Evolutionary conservation across 306 rosid species (phyloP), one percentile per base, ranked within the genome.

Genomic region (Prunus dulcis): DNA sequence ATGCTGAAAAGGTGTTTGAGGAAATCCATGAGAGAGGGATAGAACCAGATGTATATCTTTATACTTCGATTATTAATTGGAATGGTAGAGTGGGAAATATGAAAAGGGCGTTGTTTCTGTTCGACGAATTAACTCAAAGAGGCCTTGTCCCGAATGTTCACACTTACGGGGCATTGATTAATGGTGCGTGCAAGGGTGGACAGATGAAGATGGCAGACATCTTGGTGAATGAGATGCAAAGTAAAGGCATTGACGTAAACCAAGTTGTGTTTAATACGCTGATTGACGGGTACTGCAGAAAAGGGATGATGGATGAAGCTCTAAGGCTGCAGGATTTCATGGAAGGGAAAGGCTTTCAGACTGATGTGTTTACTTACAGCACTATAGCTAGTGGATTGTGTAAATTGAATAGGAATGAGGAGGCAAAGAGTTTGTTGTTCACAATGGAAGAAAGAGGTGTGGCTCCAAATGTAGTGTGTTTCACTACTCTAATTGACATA

Each of bases 241-340:
- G 71, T 57, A 84, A 88, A 63, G 93, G 96, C 10, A 15, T 86
- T 72, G 88, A 72, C 61, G 32, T 81, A 27, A 92, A 90, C 72
- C 74, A 50, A 61, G 84, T 94, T 9, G 87, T 91, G 71, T 85
- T 81, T 69, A 89, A 92, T 85, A 84, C 89, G 9, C 64, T 89
- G 84, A 85, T 94, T 18, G 86, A 92, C 71, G 98, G 98, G 61
- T 92, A 82, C 76, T 87, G 96, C 82, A 88, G 78, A 75, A 86
- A 76, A 56, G 93, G 93, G 73, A 78, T 85, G 92, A 77, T 90
- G 17, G 91, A 90, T 76, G 86, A 90, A 80, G 97, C 96, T 76
- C 73, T 86, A 72, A 84, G 75, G 67, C 71, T 90, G 64, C 84
- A 73, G 78, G 87, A 1, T 56, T 47, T 78, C 62, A 90, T 87